Conservation (phyloP, 108 stramenopile genomes). For the Nannochloropsis salina region DNA sequence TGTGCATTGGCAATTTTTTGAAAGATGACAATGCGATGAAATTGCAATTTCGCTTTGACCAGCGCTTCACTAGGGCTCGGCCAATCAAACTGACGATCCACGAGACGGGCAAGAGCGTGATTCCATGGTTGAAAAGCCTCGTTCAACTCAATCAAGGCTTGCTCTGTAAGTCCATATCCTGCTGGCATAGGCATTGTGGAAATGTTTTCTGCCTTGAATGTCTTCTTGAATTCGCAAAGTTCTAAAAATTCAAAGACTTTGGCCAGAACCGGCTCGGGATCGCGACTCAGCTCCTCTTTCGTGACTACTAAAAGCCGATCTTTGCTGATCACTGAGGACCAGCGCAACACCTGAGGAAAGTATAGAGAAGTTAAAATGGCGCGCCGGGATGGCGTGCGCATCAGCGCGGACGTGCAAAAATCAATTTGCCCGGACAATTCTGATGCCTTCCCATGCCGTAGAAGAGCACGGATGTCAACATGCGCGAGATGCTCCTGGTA, state of each 20-base stretch:
- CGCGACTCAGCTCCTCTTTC: conserved; percentile 6
- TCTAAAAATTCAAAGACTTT: neutral
- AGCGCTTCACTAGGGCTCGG: conserved; percentile 14
- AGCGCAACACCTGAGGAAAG: neutral
- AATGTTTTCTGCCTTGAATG: neutral
- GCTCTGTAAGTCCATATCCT: neutral
- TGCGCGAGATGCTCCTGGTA: conserved; percentile 8
- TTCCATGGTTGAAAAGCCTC: conserved; percentile 17
- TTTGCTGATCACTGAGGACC: neutral
- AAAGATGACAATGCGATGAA: neutral
- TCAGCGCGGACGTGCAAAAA: neutral
- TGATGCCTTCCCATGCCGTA: neutral
- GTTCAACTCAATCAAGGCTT: neutral
- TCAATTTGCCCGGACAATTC: neutral
- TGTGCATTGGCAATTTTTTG: neutral
- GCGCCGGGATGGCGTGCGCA: conserved; percentile 12
- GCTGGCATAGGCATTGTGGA: neutral
- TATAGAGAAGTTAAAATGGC: neutral
- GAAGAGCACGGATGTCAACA: neutral
- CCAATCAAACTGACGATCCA: neutral
- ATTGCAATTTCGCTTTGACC: neutral
- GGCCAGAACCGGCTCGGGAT: neutral
- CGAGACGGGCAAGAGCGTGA: neutral
- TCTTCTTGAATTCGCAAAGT: neutral
- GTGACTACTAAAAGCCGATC: neutral